These are phyloP conservation scores for Cryphonectria nitschkei DNA, from an alignment of 2,329 filamentous ascomycete species.

Conservation along the genomic window DNA sequence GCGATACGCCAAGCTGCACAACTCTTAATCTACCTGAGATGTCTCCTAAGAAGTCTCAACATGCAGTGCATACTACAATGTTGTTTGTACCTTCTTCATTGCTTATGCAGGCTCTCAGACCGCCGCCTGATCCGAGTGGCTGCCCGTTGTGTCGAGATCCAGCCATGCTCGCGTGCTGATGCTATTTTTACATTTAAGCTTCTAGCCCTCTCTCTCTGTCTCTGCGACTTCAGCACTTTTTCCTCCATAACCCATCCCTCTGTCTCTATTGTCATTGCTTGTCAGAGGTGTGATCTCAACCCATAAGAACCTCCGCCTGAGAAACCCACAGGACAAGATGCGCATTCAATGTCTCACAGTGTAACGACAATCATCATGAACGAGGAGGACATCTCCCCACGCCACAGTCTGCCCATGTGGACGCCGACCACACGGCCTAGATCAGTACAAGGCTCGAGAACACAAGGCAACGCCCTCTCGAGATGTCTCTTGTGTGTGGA, in stretches of 20 bases:
- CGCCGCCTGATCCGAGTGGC: background rate
- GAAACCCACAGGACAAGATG: background rate
- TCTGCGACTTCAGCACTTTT: background rate
- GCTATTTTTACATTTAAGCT: constrained; percentile 24
- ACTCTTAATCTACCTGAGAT: background rate
- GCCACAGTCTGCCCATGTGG: background rate
- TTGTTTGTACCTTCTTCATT: background rate
- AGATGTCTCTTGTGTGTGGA: background rate
- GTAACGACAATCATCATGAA: background rate
- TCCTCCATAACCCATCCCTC: background rate
- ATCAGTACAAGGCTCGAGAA: background rate
- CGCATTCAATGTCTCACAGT: background rate
- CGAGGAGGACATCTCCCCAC: background rate
- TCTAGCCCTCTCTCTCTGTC: background rate
- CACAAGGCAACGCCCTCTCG: background rate
- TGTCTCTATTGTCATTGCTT: background rate
- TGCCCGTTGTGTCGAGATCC: background rate
- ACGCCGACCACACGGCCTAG: background rate
- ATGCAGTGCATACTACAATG: background rate
- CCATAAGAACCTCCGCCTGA: background rate
- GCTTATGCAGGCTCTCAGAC: background rate
- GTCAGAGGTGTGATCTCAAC: background rate
- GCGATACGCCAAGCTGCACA: background rate
- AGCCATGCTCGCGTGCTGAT: background rate
- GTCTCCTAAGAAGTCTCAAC: background rate